Evolutionary conservation across 2,329 filamentous ascomycete genomes (phyloP).

Genomic region (Aaosphaeria pasadenensis): DNA sequence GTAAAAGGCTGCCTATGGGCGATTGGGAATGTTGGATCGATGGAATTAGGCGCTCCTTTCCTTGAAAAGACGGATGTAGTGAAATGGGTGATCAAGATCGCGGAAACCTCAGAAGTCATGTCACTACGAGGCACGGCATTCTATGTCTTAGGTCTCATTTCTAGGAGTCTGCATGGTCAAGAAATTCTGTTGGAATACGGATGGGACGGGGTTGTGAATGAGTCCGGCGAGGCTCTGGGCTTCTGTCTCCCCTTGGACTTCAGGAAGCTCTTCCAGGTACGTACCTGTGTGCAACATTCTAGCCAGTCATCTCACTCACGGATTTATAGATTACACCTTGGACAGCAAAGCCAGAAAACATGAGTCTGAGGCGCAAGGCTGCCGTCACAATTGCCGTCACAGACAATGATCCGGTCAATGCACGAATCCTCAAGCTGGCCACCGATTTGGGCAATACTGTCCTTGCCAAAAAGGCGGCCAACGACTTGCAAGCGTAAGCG

Average conservation of each 20-base stretch:
- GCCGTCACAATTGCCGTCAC: constrained; percentile 57
- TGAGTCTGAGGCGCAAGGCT: constrained; percentile 28
- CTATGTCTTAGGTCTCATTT: constrained; percentile 91
- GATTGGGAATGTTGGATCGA: constrained; percentile 94
- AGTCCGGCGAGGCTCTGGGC: constrained; percentile 77
- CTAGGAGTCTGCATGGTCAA: constrained; percentile 84
- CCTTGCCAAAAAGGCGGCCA: constrained; percentile 80
- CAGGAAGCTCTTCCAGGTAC: constrained; percentile 68
- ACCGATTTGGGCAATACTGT: constrained; percentile 92
- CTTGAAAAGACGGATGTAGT: constrained; percentile 88
- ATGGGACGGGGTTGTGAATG: constrained; percentile 89
- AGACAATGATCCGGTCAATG: constrained; percentile 61
- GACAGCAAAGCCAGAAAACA: constrained; percentile 26
- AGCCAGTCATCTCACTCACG: background rate
- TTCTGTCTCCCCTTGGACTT: constrained; percentile 83
- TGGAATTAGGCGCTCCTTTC: constrained; percentile 95
- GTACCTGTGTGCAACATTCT: too few relatives aligned
- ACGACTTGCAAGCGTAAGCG: constrained; percentile 65
- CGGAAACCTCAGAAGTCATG: constrained; percentile 83
- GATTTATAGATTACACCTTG: constrained; percentile 39
- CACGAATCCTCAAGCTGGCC: constrained; percentile 78
- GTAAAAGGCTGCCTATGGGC: constrained; percentile 98
- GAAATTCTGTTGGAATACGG: constrained; percentile 86
- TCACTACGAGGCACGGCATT: constrained; percentile 93
- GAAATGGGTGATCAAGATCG: constrained; percentile 80